Evolutionary conservation across 2,329 filamentous ascomycete genomes (phyloP), one percentile per base, ranked within the genome.

Genomic region (Thielaviopsis euricoi): DNA sequence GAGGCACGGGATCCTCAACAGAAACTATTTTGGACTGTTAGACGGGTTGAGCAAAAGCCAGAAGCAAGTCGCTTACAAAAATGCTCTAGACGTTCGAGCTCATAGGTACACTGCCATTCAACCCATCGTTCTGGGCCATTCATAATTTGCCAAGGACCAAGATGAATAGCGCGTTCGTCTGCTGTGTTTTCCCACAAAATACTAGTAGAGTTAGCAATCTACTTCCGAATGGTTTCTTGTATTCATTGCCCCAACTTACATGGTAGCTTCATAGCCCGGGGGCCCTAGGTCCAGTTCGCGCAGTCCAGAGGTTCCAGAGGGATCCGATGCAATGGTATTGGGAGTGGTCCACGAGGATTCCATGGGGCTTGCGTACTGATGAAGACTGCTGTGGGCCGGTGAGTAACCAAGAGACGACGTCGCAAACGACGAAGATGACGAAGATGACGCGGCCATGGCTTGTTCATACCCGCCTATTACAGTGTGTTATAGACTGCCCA

Each of bases 41-140:
- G 23, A 25, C 23, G 50, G n/a, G 43, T 48, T 17, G 2, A 10
- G 48, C 23, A 23, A 15, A 13, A 1, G 3, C n/a, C 13, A 10
- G 23, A 43, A 22, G 25, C 15, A 43, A 46, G 29, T 9, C 17
- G 67, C 71, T 61, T 69, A 77, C 75, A 66, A 61, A 72, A 77
- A 62, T 78, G 76, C 63, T 78, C 76, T 33, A 78, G 69, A 25
- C 73, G 67, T 66, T 78, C 76, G 64, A 73, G 72, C 63, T 74
- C 71, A 63, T 78, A 78, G 62, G 74, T 76, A 61, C 76, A 75
- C 62, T 75, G 74, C 76, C 76, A 78, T 46, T 75, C 65, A n/a
- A 78, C 68, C 48, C 74, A 73, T 54, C 74, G 74, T 33, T 72
- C 71, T 60, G 74, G 73, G 46, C 71, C 70, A 49, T 72, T 72